These are phyloP conservation scores for Fusarium acutatum DNA, from an alignment of 2,329 filamentous ascomycete species.

Conservation along the genomic window DNA sequence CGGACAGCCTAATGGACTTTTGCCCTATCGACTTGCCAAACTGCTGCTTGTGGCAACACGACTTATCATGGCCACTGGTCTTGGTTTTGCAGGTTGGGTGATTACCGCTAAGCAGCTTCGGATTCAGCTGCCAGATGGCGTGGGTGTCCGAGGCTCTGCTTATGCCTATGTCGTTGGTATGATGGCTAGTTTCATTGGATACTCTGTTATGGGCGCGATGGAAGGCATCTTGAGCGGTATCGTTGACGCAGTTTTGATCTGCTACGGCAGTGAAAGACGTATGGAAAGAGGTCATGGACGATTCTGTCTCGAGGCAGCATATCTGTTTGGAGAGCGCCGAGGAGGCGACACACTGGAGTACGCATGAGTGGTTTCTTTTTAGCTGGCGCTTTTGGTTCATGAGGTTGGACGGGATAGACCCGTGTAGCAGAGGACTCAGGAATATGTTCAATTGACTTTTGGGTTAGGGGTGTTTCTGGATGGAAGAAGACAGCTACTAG, in stretches of 20 bases:
- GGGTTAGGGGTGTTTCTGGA: not conserved
- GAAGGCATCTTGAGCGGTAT: conserved; percentile 89
- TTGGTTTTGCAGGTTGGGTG: conserved; percentile 97
- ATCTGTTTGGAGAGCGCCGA: conserved; percentile 79
- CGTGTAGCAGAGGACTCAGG: conserved; percentile 1
- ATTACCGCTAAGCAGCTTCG: conserved; percentile 83
- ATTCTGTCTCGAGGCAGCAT: conserved; percentile 91
- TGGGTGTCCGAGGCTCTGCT: conserved; percentile 76
- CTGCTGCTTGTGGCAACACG: conserved; percentile 89
- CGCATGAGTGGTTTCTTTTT: conserved; percentile 29
- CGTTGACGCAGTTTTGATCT: conserved; percentile 87
- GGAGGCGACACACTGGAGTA: conserved; percentile 42
- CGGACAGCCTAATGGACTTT: conserved; percentile 63
- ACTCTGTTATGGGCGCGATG: conserved; percentile 90
- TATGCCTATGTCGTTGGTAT: conserved; percentile 96
- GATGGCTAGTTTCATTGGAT: conserved; percentile 93
- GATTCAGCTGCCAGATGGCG: conserved; percentile 63
- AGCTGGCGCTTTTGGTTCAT: conserved; percentile 25
- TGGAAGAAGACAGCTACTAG: not conserved
- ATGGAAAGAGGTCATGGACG: conserved; percentile 73
- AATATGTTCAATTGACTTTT: not conserved
- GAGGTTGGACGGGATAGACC: conserved; percentile 29
- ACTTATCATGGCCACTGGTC: conserved; percentile 86
- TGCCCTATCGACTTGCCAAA: conserved; percentile 91
- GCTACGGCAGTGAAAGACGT: conserved; percentile 89